Conservation (phyloP, 768 basidiomycete species). For the Leucosporidium creatinivorum region DNA sequence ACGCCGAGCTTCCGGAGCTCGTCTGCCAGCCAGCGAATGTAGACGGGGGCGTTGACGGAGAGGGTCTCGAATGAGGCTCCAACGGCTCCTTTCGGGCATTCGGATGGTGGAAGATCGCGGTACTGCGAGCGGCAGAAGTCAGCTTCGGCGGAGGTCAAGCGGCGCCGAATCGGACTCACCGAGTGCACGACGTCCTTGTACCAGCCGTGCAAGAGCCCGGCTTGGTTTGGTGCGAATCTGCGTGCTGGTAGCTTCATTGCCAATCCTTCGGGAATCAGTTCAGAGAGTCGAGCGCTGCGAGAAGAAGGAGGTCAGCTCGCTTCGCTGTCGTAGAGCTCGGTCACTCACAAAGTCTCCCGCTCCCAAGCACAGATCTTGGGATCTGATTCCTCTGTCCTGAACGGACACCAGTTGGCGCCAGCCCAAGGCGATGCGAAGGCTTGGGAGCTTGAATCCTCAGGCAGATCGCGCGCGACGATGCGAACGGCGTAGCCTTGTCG, state of each 20-base stretch:
- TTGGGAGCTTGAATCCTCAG: constrained; percentile 37
- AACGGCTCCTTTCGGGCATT: constrained; percentile 16
- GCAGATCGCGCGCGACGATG: constrained; percentile 41
- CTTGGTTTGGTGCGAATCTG: constrained; percentile 1
- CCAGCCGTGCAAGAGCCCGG: constrained; percentile 20
- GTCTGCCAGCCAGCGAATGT: constrained; percentile 50
- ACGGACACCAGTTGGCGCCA: constrained; percentile 41
- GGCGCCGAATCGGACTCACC: neutral
- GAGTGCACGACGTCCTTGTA: constrained; percentile 12
- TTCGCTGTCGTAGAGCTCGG: neutral
- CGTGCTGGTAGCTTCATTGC: constrained; percentile 18
- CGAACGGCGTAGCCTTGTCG: constrained; percentile 36
- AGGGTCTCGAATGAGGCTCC: constrained; percentile 50
- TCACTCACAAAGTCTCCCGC: constrained; percentile 15
- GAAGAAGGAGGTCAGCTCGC: too few relatives aligned
- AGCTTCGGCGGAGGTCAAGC: neutral
- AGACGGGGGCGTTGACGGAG: constrained; percentile 51
- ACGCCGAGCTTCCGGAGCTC: constrained; percentile 46
- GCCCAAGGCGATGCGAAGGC: constrained; percentile 44
- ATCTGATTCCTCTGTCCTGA: constrained; percentile 26
- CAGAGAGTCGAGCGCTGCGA: neutral
- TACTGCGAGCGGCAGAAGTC: constrained; percentile 12
- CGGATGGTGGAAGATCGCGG: neutral
- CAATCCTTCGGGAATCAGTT: constrained; percentile 16
- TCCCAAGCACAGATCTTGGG: constrained; percentile 23